Evolutionary conservation across 2,329 filamentous ascomycete species (phyloP), one percentile per base, ranked within the genome.

Genomic region (Beauveria bassiana): DNA sequence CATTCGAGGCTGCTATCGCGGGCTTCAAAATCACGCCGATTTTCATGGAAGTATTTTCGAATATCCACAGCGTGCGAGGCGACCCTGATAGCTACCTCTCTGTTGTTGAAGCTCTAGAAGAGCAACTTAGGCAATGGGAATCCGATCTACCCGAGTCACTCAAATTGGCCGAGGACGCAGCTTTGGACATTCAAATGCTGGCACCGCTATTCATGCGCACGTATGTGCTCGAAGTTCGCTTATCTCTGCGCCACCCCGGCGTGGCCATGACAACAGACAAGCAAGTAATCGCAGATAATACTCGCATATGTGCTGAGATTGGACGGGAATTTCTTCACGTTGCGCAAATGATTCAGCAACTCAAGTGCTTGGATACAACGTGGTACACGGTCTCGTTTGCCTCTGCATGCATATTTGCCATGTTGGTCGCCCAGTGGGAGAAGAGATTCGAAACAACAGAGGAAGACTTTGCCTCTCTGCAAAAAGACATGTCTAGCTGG

Each of bases 331-430:
- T 91, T 73, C 76, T 93, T 3, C 76, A 78, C 24, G 79, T 81
- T 28, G 83, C 86, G 6, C 77, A 79, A 24, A 77, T 84, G 59
- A 73, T 93, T 53, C 81, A 84, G 62, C 80, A 79, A 66, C 77
- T 86, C 62, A 89, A 88, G 68, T 86, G 85, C 50, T 75, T 93
- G 4, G 90, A 93, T 68, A 90, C 88, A 1, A 91, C 89, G 1
- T 93, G 89, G 88, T 89, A 90, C 67, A 87, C 88, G 53, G 80
- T 85, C 54, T 86, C 89, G 0, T 81, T 90, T 6, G 91, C 90
- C 68, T 80, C 90, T 14, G 85, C 87, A 49, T 88, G 88, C 28
- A 86, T 90, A 61, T 90, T 91, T 67, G 89, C 88, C 0, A 86
- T 83, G 16, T 75, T 93, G 0, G 90, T 89, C 52, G 83, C 84